Conservation (phyloP, 2,329 filamentous ascomycete species). For the Rutstroemia sp. region DNA sequence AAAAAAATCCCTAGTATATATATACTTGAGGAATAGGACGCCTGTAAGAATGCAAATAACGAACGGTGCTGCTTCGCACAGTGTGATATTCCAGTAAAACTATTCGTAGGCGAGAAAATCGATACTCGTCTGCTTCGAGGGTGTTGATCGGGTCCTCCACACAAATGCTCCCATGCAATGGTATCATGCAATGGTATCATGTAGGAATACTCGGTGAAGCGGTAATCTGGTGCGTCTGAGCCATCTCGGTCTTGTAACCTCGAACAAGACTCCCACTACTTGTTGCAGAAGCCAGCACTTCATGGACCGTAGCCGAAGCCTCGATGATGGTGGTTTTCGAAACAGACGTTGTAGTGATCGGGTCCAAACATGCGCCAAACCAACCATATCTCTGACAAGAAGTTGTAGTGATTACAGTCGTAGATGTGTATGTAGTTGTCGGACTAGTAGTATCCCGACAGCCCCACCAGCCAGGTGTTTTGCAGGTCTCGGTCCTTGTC, state of each 20-base stretch:
- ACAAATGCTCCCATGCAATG: no score
- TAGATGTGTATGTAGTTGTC: conserved; percentile 27
- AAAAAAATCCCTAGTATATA: no score
- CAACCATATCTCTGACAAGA: conserved; percentile 14
- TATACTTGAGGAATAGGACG: no score
- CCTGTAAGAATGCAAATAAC: no score
- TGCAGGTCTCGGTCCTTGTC: conserved; percentile 72
- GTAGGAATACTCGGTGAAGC: background rate
- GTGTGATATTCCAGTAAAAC: no score
- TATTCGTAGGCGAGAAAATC: no score
- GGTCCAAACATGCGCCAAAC: conserved; percentile 7
- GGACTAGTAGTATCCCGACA: conserved; percentile 35
- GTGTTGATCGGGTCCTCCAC: no score
- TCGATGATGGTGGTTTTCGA: conserved; percentile 8
- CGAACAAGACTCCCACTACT: background rate
- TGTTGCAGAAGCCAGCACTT: background rate
- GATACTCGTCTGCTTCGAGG: no score
- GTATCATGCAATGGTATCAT: background rate
- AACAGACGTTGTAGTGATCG: background rate
- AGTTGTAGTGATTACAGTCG: conserved; percentile 6
- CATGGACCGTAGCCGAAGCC: background rate
- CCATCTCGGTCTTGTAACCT: background rate
- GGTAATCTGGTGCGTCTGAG: conserved; percentile 1
- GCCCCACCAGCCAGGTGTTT: conserved; percentile 75
- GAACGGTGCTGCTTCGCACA: no score